Percentiles rank a stretch among this genome's conserved stretches.
These are phyloP conservation scores for Boletus eberwhitei DNA, from an alignment of 768 basidiomycete species.

Conservation along the genomic window DNA sequence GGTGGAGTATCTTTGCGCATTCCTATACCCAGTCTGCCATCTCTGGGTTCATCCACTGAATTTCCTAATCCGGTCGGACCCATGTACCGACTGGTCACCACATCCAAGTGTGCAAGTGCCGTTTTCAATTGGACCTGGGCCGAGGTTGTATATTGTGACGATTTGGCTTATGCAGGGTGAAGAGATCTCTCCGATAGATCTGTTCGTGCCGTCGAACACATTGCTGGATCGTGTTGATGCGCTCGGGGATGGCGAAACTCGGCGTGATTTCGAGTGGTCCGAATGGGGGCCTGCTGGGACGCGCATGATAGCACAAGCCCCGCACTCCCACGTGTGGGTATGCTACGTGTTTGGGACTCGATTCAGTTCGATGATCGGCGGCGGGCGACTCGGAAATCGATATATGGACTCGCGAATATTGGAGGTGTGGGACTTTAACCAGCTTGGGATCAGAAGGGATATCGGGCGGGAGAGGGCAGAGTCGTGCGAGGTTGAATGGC, in stretches of 20 bases:
- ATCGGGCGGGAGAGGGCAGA: conserved; percentile 1
- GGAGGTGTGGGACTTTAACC: conserved; percentile 53
- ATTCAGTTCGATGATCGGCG: conserved; percentile 33
- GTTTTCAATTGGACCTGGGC: conserved; percentile 41
- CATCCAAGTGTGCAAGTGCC: conserved; percentile 37
- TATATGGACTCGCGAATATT: conserved; percentile 19
- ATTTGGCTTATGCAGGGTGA: conserved; percentile 36
- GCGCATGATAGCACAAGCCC: conserved; percentile 39
- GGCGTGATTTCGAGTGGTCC: conserved; percentile 40
- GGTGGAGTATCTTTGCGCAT: conserved; percentile 34
- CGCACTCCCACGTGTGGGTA: conserved; percentile 48
- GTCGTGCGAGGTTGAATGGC: conserved; percentile 18
- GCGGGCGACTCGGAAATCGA: conserved; percentile 9
- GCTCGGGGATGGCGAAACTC: conserved; percentile 12
- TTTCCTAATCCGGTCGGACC: conserved; percentile 52
- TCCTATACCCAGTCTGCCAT: conserved; percentile 41
- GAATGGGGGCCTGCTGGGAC: conserved; percentile 51
- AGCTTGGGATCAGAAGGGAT: conserved; percentile 35
- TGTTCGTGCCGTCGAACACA: conserved; percentile 43
- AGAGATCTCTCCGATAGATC: conserved; percentile 32
- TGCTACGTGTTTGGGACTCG: conserved; percentile 55
- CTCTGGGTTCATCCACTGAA: conserved; percentile 26
- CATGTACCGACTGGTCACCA: conserved; percentile 45
- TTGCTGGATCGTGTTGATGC: conserved; percentile 28
- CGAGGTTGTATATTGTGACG: conserved; percentile 47